Evolutionary conservation across 331 rosid genomes (phyloP).

Genomic region (Malus hybrid): DNA sequence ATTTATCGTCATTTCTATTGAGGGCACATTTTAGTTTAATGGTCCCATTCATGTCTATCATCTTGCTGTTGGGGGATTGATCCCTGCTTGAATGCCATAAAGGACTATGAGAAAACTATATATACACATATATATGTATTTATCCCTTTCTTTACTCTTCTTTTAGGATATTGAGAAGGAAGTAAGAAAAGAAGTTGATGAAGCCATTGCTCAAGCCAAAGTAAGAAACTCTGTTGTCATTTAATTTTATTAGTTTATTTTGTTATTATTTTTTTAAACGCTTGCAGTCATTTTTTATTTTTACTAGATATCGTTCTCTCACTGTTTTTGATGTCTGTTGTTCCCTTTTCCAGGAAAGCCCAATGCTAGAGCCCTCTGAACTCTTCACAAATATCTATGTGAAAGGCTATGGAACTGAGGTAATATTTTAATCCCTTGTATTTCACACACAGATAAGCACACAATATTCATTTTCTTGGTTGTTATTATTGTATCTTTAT

Average conservation of each 20-base stretch:
- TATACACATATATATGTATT: not conserved
- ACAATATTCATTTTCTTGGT: not conserved
- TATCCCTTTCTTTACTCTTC: not conserved
- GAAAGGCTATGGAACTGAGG: conserved; percentile 77
- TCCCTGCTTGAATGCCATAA: not conserved
- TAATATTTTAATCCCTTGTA: conserved; percentile 15
- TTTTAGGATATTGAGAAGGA: conserved; percentile 80
- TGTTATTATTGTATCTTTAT: not conserved
- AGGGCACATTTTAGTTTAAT: not conserved
- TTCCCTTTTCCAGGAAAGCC: conserved; percentile 64
- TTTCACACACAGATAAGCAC: not conserved
- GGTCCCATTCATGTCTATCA: not conserved
- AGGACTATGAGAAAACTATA: not conserved
- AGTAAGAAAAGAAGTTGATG: conserved; percentile 74
- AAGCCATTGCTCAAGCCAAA: conserved; percentile 92
- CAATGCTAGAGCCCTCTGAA: conserved; percentile 75
- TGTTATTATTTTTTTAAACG: not conserved
- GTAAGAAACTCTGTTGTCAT: conserved; percentile 27
- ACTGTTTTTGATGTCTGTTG: conserved; percentile 12
- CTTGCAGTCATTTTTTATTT: not conserved
- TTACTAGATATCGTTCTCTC: not conserved
- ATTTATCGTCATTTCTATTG: not conserved
- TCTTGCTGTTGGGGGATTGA: not conserved
- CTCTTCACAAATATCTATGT: conserved; percentile 59
- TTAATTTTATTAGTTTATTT: not conserved